Base-by-base conservation (phyloP, 306 rosid species). In the Delonix regia region DNA sequence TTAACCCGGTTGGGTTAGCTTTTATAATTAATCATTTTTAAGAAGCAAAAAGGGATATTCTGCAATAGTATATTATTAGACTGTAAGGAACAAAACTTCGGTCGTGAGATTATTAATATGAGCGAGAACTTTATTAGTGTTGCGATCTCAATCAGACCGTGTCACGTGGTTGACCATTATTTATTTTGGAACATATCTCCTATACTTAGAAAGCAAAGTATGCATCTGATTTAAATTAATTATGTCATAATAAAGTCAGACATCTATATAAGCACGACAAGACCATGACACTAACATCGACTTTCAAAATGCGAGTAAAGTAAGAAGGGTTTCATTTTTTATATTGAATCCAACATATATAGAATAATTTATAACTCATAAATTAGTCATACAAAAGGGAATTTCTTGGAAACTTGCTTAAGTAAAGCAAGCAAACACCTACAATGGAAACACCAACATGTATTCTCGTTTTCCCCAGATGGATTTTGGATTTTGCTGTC, bases 391-490 rank as follows among this genome's bases (percentile, higher is more conserved):
- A 78, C 83, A 84, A 67, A 53, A 34, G 7, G 76, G 73, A 59
- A 33, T 48, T 69, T 73, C 67, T 53, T 63, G 71, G 39, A 24
- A 85, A 91, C 91, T 92, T 86, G 90, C 90, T 78, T 79, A 68
- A 61, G 48, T 10, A 81, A 86, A 88, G 89, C 91, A 89, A 89
- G 93, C 87, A 89, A 89, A 89, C 89, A 89, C 72, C 42, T 2
- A 15, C 15, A 30, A 28, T n/a, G n/a, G n/a, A n/a, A n/a, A n/a
- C n/a, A n/a, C n/a, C n/a, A n/a, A n/a, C n/a, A n/a, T 49, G 42
- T 69, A 49, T 36, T 33, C 30, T 67, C 47, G 44, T 36, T 30
- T 62, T 61, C 34, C 53, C 73, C 59, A 77, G 24, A 67, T 56
- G 62, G 79, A 22, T 84, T 74, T 67, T 76, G 39, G 34, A 11